Base-by-base conservation (phyloP, 73 alveolate genomes). In the Breviolum minutum region DNA sequence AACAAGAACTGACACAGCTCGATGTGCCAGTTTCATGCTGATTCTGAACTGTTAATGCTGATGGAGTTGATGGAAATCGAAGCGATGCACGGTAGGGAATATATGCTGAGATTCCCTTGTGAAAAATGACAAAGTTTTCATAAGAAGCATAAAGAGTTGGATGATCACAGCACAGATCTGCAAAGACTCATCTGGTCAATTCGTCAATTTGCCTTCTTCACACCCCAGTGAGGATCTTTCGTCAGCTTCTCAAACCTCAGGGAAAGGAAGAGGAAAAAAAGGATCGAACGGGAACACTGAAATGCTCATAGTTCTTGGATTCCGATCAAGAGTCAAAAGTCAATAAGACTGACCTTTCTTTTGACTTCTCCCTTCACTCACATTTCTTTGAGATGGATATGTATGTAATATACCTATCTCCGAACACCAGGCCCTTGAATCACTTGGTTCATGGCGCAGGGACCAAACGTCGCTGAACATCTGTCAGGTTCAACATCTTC, bases 171-270 rank as follows among this genome's bases (percentile, higher is more conserved):
- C n/a, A n/a, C n/a, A n/a, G n/a, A n/a, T n/a, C n/a, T n/a, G n/a
- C 17, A 17, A 66, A 27, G 63, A 54, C 73, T 32, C 89, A 40
- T 40, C 54, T 40, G 54, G 54, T 40, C 54, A 40, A 3, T 40
- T 40, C 5, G 54, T 2, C 29, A 40, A 19, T n/a, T 11, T 30
- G 90, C 98, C 98, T 92, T 92, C 90, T 92, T 92, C 32, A 92
- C 98, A 30, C 98, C 98, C 98, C 98, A 92, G 66, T 92, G 98
- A 83, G 87, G 81, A 63, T 92, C 98, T 62, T 92, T 92, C 64
- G 98, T 74, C n/a, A 92, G 80, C 89, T 92, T 92, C 79, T 79
- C 98, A 29, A 92, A 92, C 98, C 98, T 92, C 63, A 26, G 87
- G 26, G 54, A 40, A 40, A 40, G 4, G 77, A 68, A 22, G 77